These are phyloP conservation scores for Scopulariopsis brevicaulis DNA, from an alignment of 2,329 filamentous ascomycete genomes.

Conservation along the genomic window DNA sequence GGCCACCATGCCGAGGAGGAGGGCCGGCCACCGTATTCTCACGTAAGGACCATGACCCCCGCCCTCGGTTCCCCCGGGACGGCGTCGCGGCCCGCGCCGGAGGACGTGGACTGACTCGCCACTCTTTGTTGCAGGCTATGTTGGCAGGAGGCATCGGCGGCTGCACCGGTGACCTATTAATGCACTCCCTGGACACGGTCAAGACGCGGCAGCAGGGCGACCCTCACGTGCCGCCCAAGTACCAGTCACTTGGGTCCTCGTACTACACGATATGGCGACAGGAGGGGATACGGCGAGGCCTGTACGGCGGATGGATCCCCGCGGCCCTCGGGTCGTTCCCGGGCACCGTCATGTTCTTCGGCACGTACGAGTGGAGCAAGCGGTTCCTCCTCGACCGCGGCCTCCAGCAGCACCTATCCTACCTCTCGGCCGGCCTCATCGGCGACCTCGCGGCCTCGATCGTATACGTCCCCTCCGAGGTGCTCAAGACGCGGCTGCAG, in stretches of 20 bases:
- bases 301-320: slow-evolving; percentile 90
- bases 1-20: slow-evolving; percentile 26
- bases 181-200: slow-evolving; percentile 98
- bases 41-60: slow-evolving; percentile 19
- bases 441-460: slow-evolving; percentile 87
- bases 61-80: not conserved
- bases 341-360: slow-evolving; percentile 91
- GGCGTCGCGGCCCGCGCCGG: not conserved
- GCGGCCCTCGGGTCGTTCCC: slow-evolving; percentile 88
- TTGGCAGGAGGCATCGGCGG: slow-evolving; percentile 88
- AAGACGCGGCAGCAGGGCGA: slow-evolving; percentile 98
- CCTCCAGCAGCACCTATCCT: slow-evolving; percentile 71
- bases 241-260: slow-evolving; percentile 78
- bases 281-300: slow-evolving; percentile 72
- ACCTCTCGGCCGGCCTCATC: slow-evolving; percentile 79
- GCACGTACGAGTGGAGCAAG: slow-evolving; percentile 93
- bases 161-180: slow-evolving; percentile 88
- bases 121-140: slow-evolving; percentile 56
- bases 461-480: slow-evolving; percentile 93
- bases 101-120: not conserved
- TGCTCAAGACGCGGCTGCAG: slow-evolving; percentile 93
- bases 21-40: slow-evolving; percentile 29
- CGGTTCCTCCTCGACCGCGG: slow-evolving; percentile 76
- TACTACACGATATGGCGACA: slow-evolving; percentile 91
- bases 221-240: slow-evolving; percentile 83